Percentiles rank a stretch among this genome's conserved stretches.
phyloP scores from a whole-genome alignment of 2,329 filamentous ascomycete species.

The Fusarium anthophilum region DNA sequence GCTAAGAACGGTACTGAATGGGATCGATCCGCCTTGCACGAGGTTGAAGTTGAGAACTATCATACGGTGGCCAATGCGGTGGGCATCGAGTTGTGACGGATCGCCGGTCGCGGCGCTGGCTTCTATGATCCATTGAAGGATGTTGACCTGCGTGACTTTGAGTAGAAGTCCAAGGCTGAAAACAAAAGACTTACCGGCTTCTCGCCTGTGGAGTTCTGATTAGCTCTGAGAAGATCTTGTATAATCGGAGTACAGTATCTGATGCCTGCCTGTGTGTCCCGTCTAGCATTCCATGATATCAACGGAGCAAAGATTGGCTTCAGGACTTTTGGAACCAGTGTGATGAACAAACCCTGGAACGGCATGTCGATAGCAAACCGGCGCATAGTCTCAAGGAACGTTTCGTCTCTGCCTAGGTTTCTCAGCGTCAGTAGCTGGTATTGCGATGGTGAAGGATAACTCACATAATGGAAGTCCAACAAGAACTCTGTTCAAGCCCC shows the following conservation, averaged over 20 bases:
- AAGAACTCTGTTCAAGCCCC: neutral
- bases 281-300: neutral
- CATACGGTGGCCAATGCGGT: neutral
- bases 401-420: neutral
- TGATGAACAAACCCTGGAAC: neutral
- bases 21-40: neutral
- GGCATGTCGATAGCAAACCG: neutral
- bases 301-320: neutral
- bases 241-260: neutral
- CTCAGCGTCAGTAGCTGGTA: neutral
- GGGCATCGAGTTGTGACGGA: neutral
- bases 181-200: neutral
- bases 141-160: neutral
- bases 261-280: neutral
- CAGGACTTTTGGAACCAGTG: neutral
- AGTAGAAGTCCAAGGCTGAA: neutral
- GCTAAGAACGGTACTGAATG: neutral
- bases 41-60: neutral
- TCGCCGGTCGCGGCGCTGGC: neutral
- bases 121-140: neutral
- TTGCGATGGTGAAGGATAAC: accelerated
- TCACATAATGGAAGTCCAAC: neutral
- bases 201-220: neutral
- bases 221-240: neutral
- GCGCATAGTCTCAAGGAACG: neutral